Evolutionary conservation across 1,284 basidiomycete species (phyloP).

Genomic region (Cryptococcus wingfieldii): DNA sequence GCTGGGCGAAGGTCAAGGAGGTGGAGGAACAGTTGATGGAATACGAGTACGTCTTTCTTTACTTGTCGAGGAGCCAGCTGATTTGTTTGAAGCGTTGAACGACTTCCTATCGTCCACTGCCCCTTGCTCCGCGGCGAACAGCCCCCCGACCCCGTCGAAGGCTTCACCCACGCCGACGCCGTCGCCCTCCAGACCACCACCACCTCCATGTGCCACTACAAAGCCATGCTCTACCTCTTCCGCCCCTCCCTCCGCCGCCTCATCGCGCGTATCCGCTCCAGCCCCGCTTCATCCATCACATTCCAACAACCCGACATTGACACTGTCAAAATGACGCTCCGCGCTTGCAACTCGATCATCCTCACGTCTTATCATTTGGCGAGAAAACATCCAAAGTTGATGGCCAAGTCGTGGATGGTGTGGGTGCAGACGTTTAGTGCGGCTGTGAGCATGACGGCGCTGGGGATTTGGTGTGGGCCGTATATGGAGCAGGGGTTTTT

Average conservation of each 20-base stretch:
- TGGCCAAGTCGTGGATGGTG: conserved; percentile 34
- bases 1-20: conserved; percentile 23
- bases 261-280: conserved; percentile 25
- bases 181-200: conserved; percentile 18
- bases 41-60: conserved; percentile 24
- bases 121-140: conserved; percentile 27
- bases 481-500: conserved; percentile 29
- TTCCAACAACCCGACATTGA: conserved; percentile 26
- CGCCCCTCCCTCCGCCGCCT: conserved; percentile 36
- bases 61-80: not conserved
- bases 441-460: conserved; percentile 38
- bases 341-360: conserved; percentile 33
- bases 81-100: conserved; percentile 9
- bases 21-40: conserved; percentile 23
- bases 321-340: conserved; percentile 26
- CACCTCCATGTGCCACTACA: conserved; percentile 37
- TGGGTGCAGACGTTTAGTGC: conserved; percentile 45
- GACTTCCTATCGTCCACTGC: conserved; percentile 28
- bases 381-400: conserved; percentile 33
- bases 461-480: conserved; percentile 40
- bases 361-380: conserved; percentile 30
- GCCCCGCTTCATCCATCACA: conserved; percentile 11
- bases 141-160: conserved; percentile 17
- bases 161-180: conserved; percentile 18
- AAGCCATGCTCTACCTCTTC: conserved; percentile 39